phyloP scores from a whole-genome alignment of 345 rosid genomes.

The Schrenkiella parvula region DNA sequence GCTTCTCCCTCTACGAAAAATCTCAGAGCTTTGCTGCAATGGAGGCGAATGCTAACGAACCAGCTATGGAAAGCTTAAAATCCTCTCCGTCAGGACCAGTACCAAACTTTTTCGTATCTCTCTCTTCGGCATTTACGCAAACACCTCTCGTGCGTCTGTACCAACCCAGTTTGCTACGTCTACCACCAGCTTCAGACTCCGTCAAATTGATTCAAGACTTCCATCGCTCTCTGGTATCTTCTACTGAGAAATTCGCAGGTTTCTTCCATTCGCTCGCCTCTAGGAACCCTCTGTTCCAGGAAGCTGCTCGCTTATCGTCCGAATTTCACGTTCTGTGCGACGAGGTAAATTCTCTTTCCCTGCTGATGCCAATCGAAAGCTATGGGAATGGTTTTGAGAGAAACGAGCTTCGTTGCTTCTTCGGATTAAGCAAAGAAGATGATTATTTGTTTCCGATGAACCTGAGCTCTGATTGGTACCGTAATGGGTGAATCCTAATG shows the following conservation, averaged over 20 bases:
- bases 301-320: slow-evolving; percentile 41
- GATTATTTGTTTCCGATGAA: too few species aligned
- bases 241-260: slow-evolving; percentile 38
- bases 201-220: slow-evolving; percentile 39
- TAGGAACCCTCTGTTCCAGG: slow-evolving; percentile 46
- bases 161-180: slow-evolving; percentile 30
- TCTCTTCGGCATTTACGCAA: slow-evolving; percentile 46
- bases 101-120: slow-evolving; percentile 31
- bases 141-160: slow-evolving; percentile 34
- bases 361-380: background rate
- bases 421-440: background rate
- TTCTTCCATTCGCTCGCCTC: slow-evolving; percentile 43
- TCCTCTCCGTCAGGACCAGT: background rate
- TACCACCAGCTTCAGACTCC: slow-evolving; percentile 22
- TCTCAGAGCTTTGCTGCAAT: slow-evolving; percentile 21
- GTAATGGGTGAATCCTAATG: background rate
- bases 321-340: slow-evolving; percentile 41
- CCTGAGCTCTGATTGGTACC: background rate
- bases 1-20: background rate
- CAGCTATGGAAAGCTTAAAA: slow-evolving; percentile 26
- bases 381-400: background rate
- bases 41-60: slow-evolving; percentile 31
- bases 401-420: background rate
- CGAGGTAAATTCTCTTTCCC: slow-evolving; percentile 34
- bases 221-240: slow-evolving; percentile 42